Base-by-base conservation (phyloP, 169 alveolate genomes). In the Eimeria mitis region DNA sequence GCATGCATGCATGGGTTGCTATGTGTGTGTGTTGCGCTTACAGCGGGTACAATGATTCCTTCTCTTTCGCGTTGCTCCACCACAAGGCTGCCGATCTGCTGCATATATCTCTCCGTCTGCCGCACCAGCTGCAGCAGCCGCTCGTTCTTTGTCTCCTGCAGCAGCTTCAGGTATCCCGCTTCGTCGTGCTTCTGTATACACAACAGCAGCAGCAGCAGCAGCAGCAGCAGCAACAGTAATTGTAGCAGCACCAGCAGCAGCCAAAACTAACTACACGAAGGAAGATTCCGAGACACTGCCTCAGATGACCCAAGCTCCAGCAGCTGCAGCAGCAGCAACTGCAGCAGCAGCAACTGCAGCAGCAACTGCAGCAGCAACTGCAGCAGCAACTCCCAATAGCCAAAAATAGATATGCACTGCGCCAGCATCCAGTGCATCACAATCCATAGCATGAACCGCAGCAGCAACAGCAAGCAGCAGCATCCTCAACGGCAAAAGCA, bases 51-150 rank as follows among this genome's bases (percentile, higher is more conserved):
- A 23, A 5, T 84, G 52, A 84, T 91, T 42, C 96, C 97, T 40
- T 95, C 98, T 56, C 98, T 97, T 21, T 97, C 97, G 81, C 99
- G 98, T 96, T 99, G 98, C 9, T 98, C 98, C 78, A 97, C 97
- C 13, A 99, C 99, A 94, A 98, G 98, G 25, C 99, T 99, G 40
- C 99, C 99, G 0, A 99, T 97, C 96, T 98, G 97, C 89, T 98
- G 97, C 97, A 99, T 97, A 91, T 98, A 99, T 75, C 98, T 98
- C 95, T 99, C 99, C 34, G 99, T 99, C 92, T 99, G 99, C 73
- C 98, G 98, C 83, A 99, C 98, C 75, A 99, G 97, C 89, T 98
- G 98, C 84, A 98, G 97, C 47, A 99, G 95, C 94, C 99, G 97
- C 40, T 98, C 98, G 95, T 98, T 98, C 97, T 99, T 99, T 25